Evolutionary conservation across 495 filamentous ascomycete species (phyloP).

Genomic region (Oleoguttula mirabilis): DNA sequence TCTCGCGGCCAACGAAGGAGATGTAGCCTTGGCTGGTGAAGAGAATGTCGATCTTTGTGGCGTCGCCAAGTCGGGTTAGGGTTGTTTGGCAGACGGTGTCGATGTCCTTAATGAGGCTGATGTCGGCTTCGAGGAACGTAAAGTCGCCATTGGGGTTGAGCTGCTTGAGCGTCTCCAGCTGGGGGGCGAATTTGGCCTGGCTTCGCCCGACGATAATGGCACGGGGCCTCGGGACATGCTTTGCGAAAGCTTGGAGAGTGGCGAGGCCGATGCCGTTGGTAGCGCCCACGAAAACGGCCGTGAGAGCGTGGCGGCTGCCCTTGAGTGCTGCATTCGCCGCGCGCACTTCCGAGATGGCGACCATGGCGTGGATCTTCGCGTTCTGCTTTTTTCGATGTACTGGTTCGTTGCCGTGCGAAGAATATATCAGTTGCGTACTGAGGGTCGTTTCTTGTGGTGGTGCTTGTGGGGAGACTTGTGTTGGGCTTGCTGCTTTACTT

Average conservation of each 20-base stretch:
- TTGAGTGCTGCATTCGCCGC: conserved; percentile 13
- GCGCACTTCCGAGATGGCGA: conserved; percentile 13
- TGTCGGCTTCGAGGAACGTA: conserved; percentile 18
- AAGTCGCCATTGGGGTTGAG: conserved; percentile 16
- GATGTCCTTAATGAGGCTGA: conserved; percentile 17
- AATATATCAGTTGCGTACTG: too few species aligned
- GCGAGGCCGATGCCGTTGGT: conserved; percentile 33
- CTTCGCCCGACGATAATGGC: conserved; percentile 31
- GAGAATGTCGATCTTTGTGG: conserved; percentile 21
- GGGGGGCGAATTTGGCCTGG: conserved; percentile 1
- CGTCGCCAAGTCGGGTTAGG: conserved; percentile 2
- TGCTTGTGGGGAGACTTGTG: too few species aligned
- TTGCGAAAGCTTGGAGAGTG: conserved; percentile 28
- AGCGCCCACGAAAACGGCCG: conserved; percentile 33
- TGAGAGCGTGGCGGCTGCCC: background rate
- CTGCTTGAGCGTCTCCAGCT: conserved; percentile 2
- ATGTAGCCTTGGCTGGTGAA: conserved; percentile 25
- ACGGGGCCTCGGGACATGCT: conserved; percentile 24
- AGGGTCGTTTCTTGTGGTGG: too few species aligned
- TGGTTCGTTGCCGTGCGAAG: too few species aligned
- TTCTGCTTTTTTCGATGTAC: too few species aligned
- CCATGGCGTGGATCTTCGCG: too few species aligned
- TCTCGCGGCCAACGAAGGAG: conserved; percentile 7
- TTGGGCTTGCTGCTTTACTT: too few species aligned
- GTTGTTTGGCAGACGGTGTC: conserved; percentile 11